Conservation (phyloP, 768 basidiomycete species). For the Rhodotorula kratochvilovae region DNA sequence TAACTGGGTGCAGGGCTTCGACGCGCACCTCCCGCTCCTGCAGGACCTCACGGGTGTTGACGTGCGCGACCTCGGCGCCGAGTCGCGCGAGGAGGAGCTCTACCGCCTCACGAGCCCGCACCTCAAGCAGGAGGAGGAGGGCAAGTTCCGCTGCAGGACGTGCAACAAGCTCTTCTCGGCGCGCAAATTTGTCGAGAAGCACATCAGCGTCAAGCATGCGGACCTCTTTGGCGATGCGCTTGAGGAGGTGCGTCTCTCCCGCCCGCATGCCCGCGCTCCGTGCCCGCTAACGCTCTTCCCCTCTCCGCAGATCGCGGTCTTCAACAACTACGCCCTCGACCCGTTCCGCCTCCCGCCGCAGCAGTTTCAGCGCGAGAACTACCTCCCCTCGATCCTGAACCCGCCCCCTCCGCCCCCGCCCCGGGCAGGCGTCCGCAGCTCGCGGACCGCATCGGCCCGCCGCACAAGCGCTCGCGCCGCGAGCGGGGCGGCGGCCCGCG, state of each 20-base stretch:
- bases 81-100: constrained; percentile 81
- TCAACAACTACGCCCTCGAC: constrained; percentile 94
- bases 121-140: constrained; percentile 93
- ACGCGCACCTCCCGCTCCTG: constrained; percentile 75
- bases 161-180: constrained; percentile 98
- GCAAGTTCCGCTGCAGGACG: constrained; percentile 87
- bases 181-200: constrained; percentile 93
- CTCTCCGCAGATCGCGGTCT: constrained; percentile 59
- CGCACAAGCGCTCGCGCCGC: constrained; percentile 3
- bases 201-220: constrained; percentile 92
- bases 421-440: neutral
- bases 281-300: neutral
- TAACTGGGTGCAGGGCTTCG: constrained; percentile 83
- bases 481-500: neutral
- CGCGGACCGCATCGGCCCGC: constrained; percentile 19
- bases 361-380: constrained; percentile 16
- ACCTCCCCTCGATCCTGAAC: constrained; percentile 19
- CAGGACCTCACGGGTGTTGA: constrained; percentile 75
- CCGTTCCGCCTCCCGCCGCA: constrained; percentile 68
- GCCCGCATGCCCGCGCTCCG: neutral
- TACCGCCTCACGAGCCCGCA: constrained; percentile 69
- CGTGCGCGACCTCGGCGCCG: constrained; percentile 80
- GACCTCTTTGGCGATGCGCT: constrained; percentile 62
- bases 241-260: constrained; percentile 63
- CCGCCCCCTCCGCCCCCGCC: neutral